Evolutionary conservation across 108 stramenopile species (phyloP).

Genomic region (Conticribra weissflogii): DNA sequence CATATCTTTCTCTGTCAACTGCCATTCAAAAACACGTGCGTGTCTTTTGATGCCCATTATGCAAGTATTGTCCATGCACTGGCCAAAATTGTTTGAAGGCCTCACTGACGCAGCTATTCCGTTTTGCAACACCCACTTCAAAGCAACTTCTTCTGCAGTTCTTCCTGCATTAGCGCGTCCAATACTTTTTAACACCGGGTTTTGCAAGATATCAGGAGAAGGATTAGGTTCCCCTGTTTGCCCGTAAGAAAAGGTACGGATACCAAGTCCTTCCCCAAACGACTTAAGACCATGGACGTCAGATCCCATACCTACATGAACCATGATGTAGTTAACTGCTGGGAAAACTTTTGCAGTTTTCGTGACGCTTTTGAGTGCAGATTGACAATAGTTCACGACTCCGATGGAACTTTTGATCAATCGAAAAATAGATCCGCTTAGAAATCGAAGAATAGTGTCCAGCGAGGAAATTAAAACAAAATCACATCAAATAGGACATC

Average conservation of each 20-base stretch:
- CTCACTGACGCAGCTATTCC: constrained; percentile 45
- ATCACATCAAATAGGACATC: no score
- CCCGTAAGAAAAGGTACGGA: constrained; percentile 63
- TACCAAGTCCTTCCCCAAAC: constrained; percentile 42
- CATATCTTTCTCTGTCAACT: constrained; percentile 46
- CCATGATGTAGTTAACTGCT: constrained; percentile 57
- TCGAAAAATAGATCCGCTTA: no score
- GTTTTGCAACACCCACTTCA: constrained; percentile 58
- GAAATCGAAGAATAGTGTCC: no score
- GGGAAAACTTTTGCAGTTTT: constrained; percentile 52
- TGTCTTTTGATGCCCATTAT: constrained; percentile 26
- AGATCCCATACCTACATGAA: constrained; percentile 51
- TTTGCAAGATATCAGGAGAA: constrained; percentile 32
- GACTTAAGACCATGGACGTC: constrained; percentile 44
- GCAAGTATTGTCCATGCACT: constrained; percentile 35
- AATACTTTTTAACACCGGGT: constrained; percentile 35
- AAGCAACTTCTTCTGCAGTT: constrained; percentile 50
- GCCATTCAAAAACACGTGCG: constrained; percentile 41
- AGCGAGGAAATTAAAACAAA: no score
- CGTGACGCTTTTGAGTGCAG: constrained; percentile 38
- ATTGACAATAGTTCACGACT: constrained; percentile 59
- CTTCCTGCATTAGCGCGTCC: constrained; percentile 27
- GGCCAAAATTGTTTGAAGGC: constrained; percentile 53
- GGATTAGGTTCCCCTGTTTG: constrained; percentile 57
- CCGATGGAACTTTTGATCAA: no score